Evolutionary conservation across 2,329 filamentous ascomycete genomes (phyloP).

Genomic region (Penicillium sp.): DNA sequence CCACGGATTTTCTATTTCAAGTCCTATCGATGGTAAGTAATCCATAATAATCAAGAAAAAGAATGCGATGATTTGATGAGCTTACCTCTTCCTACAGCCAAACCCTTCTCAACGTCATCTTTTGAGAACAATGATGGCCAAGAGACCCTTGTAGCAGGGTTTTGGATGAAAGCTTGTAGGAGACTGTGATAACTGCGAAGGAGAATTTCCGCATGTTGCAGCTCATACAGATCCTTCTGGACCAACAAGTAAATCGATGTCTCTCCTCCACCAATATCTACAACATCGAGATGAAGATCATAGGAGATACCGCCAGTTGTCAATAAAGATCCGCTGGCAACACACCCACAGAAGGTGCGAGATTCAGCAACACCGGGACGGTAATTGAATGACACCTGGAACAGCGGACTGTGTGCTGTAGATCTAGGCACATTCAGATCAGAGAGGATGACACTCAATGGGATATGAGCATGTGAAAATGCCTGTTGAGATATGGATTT

Average conservation of each 20-base stretch:
- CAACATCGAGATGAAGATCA: slow-evolving; percentile 41
- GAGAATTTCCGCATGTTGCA: slow-evolving; percentile 23
- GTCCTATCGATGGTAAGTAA: slow-evolving; percentile 16
- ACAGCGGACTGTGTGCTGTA: slow-evolving; percentile 45
- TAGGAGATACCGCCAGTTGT: slow-evolving; percentile 27
- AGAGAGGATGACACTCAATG: slow-evolving; percentile 52
- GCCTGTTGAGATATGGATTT: slow-evolving; percentile 34
- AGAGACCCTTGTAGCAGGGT: slow-evolving; percentile 17
- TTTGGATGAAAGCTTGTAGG: slow-evolving; percentile 16
- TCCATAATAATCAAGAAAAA: background rate
- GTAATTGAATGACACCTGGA: slow-evolving; percentile 54
- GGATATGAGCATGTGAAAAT: slow-evolving; percentile 46
- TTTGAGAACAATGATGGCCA: slow-evolving; percentile 16
- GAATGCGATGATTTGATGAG: background rate
- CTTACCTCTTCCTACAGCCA: slow-evolving; percentile 18
- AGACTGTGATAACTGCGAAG: slow-evolving; percentile 19
- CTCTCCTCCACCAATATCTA: slow-evolving; percentile 29
- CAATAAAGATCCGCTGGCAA: slow-evolving; percentile 12
- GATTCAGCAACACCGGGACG: slow-evolving; percentile 34
- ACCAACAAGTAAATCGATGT: slow-evolving; percentile 20
- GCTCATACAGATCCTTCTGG: slow-evolving; percentile 36
- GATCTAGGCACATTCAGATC: slow-evolving; percentile 45
- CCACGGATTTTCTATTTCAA: slow-evolving; percentile 29
- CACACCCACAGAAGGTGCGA: slow-evolving; percentile 21
- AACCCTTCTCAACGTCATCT: slow-evolving; percentile 14